Evolutionary conservation across 495 filamentous ascomycete genomes (phyloP).

Genomic region (Penicillium nucicola): DNA sequence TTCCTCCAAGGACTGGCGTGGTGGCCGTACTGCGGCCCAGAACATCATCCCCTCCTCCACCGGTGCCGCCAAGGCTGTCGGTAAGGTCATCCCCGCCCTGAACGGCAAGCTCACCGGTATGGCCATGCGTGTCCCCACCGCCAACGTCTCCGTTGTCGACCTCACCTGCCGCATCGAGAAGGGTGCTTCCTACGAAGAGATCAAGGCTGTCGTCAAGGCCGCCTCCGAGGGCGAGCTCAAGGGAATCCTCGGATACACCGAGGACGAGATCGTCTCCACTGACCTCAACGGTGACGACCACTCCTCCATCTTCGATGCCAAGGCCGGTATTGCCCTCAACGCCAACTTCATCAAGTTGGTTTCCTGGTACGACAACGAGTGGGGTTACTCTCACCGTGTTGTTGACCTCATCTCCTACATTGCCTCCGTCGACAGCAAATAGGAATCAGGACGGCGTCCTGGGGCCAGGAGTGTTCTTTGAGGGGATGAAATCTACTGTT

Average conservation of each 20-base stretch:
- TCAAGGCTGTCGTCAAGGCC: conserved; percentile 89
- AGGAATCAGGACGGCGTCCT: conserved; percentile 38
- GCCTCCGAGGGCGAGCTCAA: conserved; percentile 80
- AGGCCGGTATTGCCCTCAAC: conserved; percentile 98
- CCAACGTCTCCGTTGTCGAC: conserved; percentile 99
- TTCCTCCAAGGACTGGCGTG: conserved; percentile 98
- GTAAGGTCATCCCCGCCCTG: conserved; percentile 95
- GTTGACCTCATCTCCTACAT: conserved; percentile 94
- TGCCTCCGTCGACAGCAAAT: conserved; percentile 74
- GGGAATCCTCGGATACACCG: conserved; percentile 92
- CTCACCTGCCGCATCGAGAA: conserved; percentile 93
- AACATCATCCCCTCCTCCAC: conserved; percentile 99
- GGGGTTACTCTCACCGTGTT: conserved; percentile 98
- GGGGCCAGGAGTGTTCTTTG: conserved; percentile 37
- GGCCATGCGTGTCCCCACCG: conserved; percentile 97
- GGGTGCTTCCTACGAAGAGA: conserved; percentile 81
- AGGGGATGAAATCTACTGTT: conserved; percentile 14
- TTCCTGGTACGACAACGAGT: conserved; percentile 96
- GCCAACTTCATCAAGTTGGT: conserved; percentile 98
- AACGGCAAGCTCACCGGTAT: conserved; percentile 99
- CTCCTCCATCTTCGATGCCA: conserved; percentile 99
- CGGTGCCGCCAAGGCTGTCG: conserved; percentile 98
- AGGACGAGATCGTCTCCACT: conserved; percentile 93
- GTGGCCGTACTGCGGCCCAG: conserved; percentile 95
- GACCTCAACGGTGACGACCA: conserved; percentile 87